These are phyloP conservation scores for Centrapalus pauciflorus DNA, from an alignment of 129 eudicot species.

Conservation along the genomic window DNA sequence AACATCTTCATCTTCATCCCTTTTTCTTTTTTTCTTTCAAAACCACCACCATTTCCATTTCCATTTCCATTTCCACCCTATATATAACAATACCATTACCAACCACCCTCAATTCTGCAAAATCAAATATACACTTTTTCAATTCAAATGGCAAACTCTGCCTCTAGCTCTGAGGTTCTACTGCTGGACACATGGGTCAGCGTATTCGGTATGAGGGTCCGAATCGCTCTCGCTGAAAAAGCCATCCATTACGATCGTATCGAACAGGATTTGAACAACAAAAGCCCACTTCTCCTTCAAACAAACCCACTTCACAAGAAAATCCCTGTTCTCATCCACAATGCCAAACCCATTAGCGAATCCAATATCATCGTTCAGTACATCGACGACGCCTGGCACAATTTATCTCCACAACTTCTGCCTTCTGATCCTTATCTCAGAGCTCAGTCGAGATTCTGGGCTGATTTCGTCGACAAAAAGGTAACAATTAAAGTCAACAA, in stretches of 20 bases:
- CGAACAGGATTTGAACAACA: conserved; percentile 14
- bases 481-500: neutral
- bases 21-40: neutral
- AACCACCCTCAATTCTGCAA: neutral
- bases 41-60: neutral
- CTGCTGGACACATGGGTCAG: conserved; percentile 6
- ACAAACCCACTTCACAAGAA: conserved; percentile 32
- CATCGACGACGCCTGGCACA: conserved; percentile 13
- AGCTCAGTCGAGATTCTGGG: conserved; percentile 34
- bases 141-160: conserved; percentile 1
- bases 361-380: conserved; percentile 21
- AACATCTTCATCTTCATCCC: neutral
- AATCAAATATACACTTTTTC: too few species aligned
- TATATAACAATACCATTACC: neutral
- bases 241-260: conserved; percentile 7
- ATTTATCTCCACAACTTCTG: conserved; percentile 1
- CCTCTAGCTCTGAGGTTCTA: conserved; percentile 8
- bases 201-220: conserved; percentile 13
- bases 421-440: conserved; percentile 30
- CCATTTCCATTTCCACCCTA: neutral
- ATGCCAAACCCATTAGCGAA: conserved; percentile 20
- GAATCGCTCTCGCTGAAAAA: conserved; percentile 26
- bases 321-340: conserved; percentile 26
- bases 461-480: conserved; percentile 24
- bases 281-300: conserved; percentile 19